phyloP scores from a whole-genome alignment of 495 filamentous ascomycete genomes.

The Penicillium antarcticum region DNA sequence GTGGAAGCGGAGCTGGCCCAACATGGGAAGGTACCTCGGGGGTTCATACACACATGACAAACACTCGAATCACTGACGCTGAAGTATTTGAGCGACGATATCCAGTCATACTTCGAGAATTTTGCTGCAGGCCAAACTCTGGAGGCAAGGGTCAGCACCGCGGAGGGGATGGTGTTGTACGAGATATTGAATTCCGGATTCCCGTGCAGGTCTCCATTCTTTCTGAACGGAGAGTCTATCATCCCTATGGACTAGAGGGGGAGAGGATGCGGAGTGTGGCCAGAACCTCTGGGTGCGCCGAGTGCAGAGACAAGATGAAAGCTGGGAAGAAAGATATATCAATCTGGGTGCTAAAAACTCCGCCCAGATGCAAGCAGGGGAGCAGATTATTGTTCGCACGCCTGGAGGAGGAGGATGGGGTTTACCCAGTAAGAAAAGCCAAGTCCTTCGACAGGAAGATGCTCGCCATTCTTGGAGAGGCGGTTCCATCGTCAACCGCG shows the following conservation, averaged over 20 bases:
- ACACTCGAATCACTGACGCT: slow-evolving; percentile 89
- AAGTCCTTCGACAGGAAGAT: slow-evolving; percentile 17
- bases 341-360: slow-evolving; percentile 87
- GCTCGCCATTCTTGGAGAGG: slow-evolving; percentile 27
- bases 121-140: slow-evolving; percentile 73
- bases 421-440: slow-evolving; percentile 5
- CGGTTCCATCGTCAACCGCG: slow-evolving; percentile 25
- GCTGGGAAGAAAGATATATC: slow-evolving; percentile 58
- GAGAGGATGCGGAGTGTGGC: slow-evolving; percentile 58
- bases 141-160: slow-evolving; percentile 35
- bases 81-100: slow-evolving; percentile 90
- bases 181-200: slow-evolving; percentile 36
- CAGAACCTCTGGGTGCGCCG: slow-evolving; percentile 53
- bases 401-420: slow-evolving; percentile 49
- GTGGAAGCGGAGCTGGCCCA: slow-evolving; percentile 79
- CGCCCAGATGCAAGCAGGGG: slow-evolving; percentile 73
- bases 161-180: slow-evolving; percentile 37
- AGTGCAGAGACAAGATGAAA: slow-evolving; percentile 14
- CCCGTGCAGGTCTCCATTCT: slow-evolving; percentile 83
- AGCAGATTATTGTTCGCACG: slow-evolving; percentile 67
- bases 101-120: slow-evolving; percentile 79
- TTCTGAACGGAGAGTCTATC: slow-evolving; percentile 77
- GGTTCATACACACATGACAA: slow-evolving; percentile 94
- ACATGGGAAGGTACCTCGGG: slow-evolving; percentile 82
- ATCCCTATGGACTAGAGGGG: slow-evolving; percentile 85